Evolutionary conservation across 2,329 filamentous ascomycete genomes (phyloP).

Genomic region (Stromatinia cepivora): DNA sequence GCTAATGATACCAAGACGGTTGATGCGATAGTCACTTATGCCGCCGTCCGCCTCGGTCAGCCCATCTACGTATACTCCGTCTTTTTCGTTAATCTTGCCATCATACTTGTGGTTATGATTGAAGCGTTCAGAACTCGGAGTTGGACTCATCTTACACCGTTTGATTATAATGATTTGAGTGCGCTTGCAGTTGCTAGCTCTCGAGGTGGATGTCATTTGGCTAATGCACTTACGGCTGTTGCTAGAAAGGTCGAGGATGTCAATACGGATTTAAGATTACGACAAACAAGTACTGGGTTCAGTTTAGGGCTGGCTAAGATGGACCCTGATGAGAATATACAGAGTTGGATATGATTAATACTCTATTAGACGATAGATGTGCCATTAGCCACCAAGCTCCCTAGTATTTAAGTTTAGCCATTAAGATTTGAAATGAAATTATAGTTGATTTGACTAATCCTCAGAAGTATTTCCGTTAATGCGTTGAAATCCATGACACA

Average conservation of each 20-base stretch:
- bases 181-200: not conserved
- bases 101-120: slow-evolving; percentile 18
- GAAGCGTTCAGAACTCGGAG: slow-evolving; percentile 20
- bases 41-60: slow-evolving; percentile 18
- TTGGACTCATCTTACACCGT: slow-evolving; percentile 12
- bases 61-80: slow-evolving; percentile 16
- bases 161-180: slow-evolving; percentile 5
- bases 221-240: not conserved
- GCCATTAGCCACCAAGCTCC: too few relatives aligned
- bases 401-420: not conserved
- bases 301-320: not conserved
- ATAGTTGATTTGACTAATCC: not conserved
- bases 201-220: not conserved
- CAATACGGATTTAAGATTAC: not conserved
- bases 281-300: not conserved
- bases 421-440: not conserved
- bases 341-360: not conserved
- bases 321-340: not conserved
- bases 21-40: not conserved
- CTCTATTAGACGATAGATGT: too few relatives aligned
- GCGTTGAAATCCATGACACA: not conserved
- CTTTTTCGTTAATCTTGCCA: slow-evolving; percentile 4
- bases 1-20: slow-evolving; percentile 24
- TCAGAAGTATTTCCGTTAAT: not conserved
- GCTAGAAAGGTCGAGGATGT: not conserved